Percentiles rank a stretch among this genome's conserved stretches.
phyloP scores from a whole-genome alignment of 768 basidiomycete species.

The Xerocomus potaroensis region DNA sequence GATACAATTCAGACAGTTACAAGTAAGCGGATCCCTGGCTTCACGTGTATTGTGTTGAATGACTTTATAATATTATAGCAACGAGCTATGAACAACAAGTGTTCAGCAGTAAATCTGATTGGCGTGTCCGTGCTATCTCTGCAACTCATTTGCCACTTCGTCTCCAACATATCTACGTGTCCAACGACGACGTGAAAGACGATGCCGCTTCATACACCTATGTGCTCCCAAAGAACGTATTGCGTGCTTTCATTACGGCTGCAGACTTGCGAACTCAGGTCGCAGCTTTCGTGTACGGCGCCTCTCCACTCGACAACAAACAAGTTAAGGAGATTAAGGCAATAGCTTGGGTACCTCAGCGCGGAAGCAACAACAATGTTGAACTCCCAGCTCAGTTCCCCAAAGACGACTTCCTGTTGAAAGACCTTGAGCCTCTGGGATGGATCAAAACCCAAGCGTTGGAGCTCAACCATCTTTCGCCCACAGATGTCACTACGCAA shows the following conservation, averaged over 20 bases:
- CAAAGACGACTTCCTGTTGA: constrained; percentile 90
- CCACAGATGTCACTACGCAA: constrained; percentile 89
- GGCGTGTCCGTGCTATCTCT: constrained; percentile 98
- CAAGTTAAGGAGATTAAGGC: constrained; percentile 99
- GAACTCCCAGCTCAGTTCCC: constrained; percentile 89
- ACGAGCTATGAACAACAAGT: constrained; percentile 98
- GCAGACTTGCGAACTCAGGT: constrained; percentile 96
- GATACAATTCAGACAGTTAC: constrained; percentile 95
- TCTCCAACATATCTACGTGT: constrained; percentile 97
- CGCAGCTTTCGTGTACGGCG: constrained; percentile 90
- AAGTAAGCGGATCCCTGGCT: constrained; percentile 46
- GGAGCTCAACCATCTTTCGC: constrained; percentile 89
- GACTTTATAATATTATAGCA: constrained; percentile 38
- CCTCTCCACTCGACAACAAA: constrained; percentile 91
- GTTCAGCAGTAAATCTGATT: constrained; percentile 99
- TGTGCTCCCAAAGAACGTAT: constrained; percentile 94
- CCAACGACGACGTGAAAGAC: constrained; percentile 98
- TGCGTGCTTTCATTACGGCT: constrained; percentile 89
- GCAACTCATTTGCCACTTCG: constrained; percentile 95
- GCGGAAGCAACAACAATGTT: constrained; percentile 91
- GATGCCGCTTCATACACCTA: constrained; percentile 94
- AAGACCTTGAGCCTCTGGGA: constrained; percentile 91
- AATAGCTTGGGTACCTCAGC: constrained; percentile 95
- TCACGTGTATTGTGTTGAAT: neutral
- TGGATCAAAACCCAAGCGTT: constrained; percentile 97